Evolutionary conservation across 495 filamentous ascomycete genomes (phyloP).

Genomic region (Hypoxylon perforatum): DNA sequence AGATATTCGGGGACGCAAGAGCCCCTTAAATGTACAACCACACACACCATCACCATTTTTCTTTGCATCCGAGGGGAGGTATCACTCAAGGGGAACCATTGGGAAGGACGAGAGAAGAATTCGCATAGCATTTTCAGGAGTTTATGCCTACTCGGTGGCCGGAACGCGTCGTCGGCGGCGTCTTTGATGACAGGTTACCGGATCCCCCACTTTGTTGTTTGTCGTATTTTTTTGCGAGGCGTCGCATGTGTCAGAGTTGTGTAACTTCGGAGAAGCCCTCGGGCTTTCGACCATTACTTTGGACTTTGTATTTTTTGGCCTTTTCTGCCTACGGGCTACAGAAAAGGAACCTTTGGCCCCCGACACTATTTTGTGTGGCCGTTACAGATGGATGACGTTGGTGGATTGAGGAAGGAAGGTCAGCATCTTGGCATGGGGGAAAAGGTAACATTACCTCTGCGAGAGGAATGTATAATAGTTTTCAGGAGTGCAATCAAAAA

Average conservation of each 20-base stretch:
- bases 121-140: slow-evolving; percentile 16
- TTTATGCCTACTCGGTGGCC: slow-evolving; percentile 3
- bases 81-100: not conserved
- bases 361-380: too few species aligned
- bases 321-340: too few species aligned
- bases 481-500: not conserved
- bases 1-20: too few species aligned
- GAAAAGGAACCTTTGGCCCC: too few species aligned
- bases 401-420: not conserved
- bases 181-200: too few species aligned
- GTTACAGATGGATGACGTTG: too few species aligned
- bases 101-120: not conserved
- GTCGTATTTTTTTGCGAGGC: too few species aligned
- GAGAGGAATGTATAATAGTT: slow-evolving; percentile 22
- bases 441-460: not conserved
- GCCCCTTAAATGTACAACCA: not conserved
- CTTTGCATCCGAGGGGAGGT: not conserved
- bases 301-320: too few species aligned
- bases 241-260: too few species aligned
- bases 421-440: not conserved
- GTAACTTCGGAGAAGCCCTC: too few species aligned
- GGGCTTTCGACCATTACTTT: too few species aligned
- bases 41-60: not conserved
- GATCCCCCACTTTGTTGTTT: too few species aligned
- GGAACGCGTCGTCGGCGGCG: not conserved